phyloP scores from a whole-genome alignment of 129 eudicot species.

The Ambrosia trifida region DNA sequence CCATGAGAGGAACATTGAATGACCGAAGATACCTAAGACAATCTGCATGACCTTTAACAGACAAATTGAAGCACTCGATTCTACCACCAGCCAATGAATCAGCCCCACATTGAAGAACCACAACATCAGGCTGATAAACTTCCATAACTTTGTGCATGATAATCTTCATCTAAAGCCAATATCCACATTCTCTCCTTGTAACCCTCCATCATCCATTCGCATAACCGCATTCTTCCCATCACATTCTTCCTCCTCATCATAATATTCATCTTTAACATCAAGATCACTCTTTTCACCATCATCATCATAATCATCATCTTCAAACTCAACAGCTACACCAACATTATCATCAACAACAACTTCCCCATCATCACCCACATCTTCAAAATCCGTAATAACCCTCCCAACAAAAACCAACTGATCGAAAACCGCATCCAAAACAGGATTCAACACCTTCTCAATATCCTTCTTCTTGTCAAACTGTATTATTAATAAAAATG shows the following conservation, averaged over 20 bases:
- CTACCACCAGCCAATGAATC: conserved; percentile 95
- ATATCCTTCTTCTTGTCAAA: conserved; percentile 84
- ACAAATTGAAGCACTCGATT: conserved; percentile 87
- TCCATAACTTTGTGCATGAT: conserved; percentile 91
- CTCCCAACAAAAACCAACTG: conserved; percentile 55
- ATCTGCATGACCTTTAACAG: conserved; percentile 95
- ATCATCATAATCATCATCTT: conserved; percentile 89
- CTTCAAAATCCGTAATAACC: conserved; percentile 72
- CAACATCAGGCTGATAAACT: conserved; percentile 91
- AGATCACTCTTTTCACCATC: conserved; percentile 79
- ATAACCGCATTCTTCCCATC: conserved; percentile 65
- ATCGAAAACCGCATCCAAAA: conserved; percentile 51
- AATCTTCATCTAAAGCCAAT: conserved; percentile 93
- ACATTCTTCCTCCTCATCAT: conserved; percentile 83
- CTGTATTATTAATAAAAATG: no score
- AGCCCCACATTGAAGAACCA: conserved; percentile 95
- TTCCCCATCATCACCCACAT: conserved; percentile 58
- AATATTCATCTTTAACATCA: conserved; percentile 72
- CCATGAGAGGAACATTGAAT: conserved; percentile 86
- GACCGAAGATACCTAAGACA: conserved; percentile 83
- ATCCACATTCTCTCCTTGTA: conserved; percentile 69
- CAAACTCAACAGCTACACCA: conserved; percentile 93
- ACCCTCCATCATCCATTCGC: conserved; percentile 89
- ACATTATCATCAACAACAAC: conserved; percentile 66
- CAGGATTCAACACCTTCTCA: conserved; percentile 75